Evolutionary conservation across 805 yeast genomes (phyloP).

Genomic region (Wickerhamomyces alni): DNA sequence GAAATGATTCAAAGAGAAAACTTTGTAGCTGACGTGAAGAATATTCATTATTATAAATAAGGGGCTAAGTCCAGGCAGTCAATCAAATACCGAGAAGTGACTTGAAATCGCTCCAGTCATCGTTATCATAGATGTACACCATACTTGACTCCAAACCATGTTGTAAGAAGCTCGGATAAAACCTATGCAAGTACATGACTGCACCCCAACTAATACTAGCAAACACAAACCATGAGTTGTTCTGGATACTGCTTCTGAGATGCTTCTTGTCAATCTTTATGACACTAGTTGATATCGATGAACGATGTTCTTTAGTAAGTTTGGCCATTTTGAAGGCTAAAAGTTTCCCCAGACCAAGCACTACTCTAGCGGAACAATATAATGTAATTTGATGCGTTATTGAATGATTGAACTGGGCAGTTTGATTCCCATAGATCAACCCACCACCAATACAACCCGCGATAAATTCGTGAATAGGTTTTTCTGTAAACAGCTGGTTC

Average conservation of each 20-base stretch:
- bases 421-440: conserved; percentile 33
- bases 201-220: conserved; percentile 68
- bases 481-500: conserved; percentile 19
- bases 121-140: conserved; percentile 66
- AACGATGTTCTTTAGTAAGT: conserved; percentile 4
- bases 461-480: conserved; percentile 18
- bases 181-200: conserved; percentile 64
- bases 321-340: conserved; percentile 18
- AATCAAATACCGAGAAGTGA: conserved; percentile 33
- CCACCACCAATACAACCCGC: conserved; percentile 36
- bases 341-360: conserved; percentile 46
- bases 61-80: too few species aligned
- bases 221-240: conserved; percentile 47
- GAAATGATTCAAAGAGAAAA: too few species aligned
- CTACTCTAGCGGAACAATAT: conserved; percentile 64
- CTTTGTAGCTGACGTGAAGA: too few species aligned
- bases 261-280: conserved; percentile 6
- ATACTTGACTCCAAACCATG: conserved; percentile 59
- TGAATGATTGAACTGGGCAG: conserved; percentile 29
- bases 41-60: too few species aligned
- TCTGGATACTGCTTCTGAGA: conserved; percentile 22
- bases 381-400: conserved; percentile 72
- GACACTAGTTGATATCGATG: conserved; percentile 1
- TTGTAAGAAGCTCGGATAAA: conserved; percentile 58
- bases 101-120: conserved; percentile 42